phyloP scores from a whole-genome alignment of 805 yeast species.

The Cyberlindnera xylosilytica region DNA sequence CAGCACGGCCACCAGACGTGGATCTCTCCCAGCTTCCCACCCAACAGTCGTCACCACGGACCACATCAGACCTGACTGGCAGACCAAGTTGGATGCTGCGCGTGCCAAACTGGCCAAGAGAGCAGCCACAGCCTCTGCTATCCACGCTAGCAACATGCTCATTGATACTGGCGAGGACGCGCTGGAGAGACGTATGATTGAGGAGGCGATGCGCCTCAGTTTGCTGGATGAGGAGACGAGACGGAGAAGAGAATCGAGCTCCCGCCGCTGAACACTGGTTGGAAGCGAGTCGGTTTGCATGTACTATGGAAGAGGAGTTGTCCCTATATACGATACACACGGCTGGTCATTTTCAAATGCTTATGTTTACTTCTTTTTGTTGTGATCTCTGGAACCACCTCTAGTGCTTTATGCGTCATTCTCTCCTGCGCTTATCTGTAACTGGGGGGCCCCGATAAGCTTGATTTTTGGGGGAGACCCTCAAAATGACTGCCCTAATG shows the following conservation, averaged over 20 bases:
- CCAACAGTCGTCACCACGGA: constrained; percentile 78
- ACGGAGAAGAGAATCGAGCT: constrained; percentile 30
- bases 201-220: constrained; percentile 77
- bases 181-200: constrained; percentile 74
- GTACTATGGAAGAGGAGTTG: neutral
- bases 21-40: constrained; percentile 63
- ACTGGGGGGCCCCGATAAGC: neutral
- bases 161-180: constrained; percentile 39
- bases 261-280: constrained; percentile 5
- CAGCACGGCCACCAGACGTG: constrained; percentile 33
- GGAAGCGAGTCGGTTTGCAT: neutral
- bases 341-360: no score
- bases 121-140: constrained; percentile 91
- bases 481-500: neutral
- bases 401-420: no score
- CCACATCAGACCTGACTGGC: constrained; percentile 91
- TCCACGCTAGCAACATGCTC: constrained; percentile 82
- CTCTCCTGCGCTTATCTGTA: neutral
- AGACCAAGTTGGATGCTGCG: constrained; percentile 64
- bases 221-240: constrained; percentile 67
- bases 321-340: neutral
- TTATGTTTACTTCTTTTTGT: no score
- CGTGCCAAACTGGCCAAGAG: constrained; percentile 75
- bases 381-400: no score
- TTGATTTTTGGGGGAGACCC: no score